Evolutionary conservation across 371 early-diverging fungal species (phyloP), one percentile per base, ranked within the genome.

Genomic region (Mucor piriformis): DNA sequence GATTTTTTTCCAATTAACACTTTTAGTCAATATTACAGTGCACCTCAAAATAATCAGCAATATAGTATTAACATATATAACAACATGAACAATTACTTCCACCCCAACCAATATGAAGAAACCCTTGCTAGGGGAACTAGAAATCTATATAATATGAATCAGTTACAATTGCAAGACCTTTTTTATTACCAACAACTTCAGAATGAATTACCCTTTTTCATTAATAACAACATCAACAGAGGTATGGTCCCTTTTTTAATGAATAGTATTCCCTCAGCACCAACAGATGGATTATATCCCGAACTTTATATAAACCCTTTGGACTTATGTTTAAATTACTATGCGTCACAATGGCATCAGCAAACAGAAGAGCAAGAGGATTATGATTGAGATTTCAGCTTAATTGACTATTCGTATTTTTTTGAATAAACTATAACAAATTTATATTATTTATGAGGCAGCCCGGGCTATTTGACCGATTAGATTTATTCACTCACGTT

Each of bases 31-130:
- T 42, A 20, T 18, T 16, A 18, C 18, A 18, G 18, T 42, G 8
- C 8, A 6, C 20, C 20, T 18, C n/a, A n/a, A 3, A 42, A n/a
- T 18, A 24, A 46, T 12, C 46, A 46, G 21, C 46, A 46, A 4
- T 46, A 46, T 15, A 46, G 15, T 15, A 46, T 46, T 13, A 46
- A 46, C 24, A 46, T 46, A 13, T 46, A 46, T 24, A 46, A 46
- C 13, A 46, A 46, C 13, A 24, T 46, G 25, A 46, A 21, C 12
- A 46, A 46, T 24, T 24, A 46, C 21, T 3, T 25, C 3, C 11
- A 12, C 4, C 13, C 12, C 7, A 20, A 23, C 2, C 24, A 25
- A 11, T 24, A 46, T 11, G 7, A 42, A 6, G 42, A 42, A n/a
- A 18, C 42, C 3, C 3, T 6, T 18, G 37, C 4, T 37, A 37